These are phyloP conservation scores for Juglanconis sp. DNA, from an alignment of 2,329 filamentous ascomycete genomes.

Conservation along the genomic window DNA sequence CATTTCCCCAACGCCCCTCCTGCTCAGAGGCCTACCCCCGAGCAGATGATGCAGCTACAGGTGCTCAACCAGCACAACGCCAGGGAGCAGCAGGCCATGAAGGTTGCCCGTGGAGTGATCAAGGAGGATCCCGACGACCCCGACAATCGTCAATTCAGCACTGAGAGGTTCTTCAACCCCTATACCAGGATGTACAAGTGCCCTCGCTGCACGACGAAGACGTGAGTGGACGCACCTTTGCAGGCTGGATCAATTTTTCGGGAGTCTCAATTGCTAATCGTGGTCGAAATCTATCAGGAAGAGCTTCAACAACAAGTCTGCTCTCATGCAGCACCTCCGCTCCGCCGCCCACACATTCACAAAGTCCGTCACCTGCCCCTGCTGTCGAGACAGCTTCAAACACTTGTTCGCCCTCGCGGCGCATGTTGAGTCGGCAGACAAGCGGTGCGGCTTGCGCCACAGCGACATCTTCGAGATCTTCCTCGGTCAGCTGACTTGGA, in stretches of 20 bases:
- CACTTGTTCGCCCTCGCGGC: slow-evolving; percentile 41
- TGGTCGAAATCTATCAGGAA: slow-evolving; percentile 31
- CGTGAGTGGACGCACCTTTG: not conserved
- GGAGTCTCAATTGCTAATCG: slow-evolving; percentile 12
- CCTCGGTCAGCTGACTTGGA: slow-evolving; percentile 38
- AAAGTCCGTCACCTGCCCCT: slow-evolving; percentile 39
- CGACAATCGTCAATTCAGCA: slow-evolving; percentile 42
- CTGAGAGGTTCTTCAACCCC: slow-evolving; percentile 42
- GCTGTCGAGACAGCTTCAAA: slow-evolving; percentile 40
- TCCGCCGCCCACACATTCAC: slow-evolving; percentile 37
- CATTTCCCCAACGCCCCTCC: slow-evolving; percentile 26
- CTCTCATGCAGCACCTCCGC: slow-evolving; percentile 41
- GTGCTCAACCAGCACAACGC: not conserved
- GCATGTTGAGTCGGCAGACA: slow-evolving; percentile 45
- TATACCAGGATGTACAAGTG: slow-evolving; percentile 48
- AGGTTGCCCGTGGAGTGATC: slow-evolving; percentile 13
- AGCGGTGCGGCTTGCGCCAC: slow-evolving; percentile 41
- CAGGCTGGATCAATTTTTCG: not conserved
- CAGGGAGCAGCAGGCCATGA: not conserved
- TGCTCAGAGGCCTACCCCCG: slow-evolving; percentile 19
- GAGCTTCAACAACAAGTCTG: slow-evolving; percentile 31
- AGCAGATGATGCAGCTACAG: slow-evolving; percentile 18
- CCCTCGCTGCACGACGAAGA: slow-evolving; percentile 46
- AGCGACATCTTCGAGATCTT: slow-evolving; percentile 36
- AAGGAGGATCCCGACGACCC: slow-evolving; percentile 38